phyloP scores from a whole-genome alignment of 2,329 filamentous ascomycete species.

The Phaeosphaeriaceae sp. region DNA sequence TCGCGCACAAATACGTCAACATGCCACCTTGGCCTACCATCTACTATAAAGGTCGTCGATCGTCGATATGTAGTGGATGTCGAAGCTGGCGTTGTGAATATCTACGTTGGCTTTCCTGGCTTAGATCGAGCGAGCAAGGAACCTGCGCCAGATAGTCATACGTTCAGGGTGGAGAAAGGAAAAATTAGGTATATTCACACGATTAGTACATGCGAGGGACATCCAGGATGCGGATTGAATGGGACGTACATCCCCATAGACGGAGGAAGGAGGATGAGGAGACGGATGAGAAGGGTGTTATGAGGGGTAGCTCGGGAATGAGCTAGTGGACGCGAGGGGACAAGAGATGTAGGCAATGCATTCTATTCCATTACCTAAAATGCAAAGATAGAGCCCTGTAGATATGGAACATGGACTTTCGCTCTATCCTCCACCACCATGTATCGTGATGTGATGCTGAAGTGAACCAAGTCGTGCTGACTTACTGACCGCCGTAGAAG shows the following conservation, averaged over 20 bases:
- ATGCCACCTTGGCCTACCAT: slow-evolving; percentile 30
- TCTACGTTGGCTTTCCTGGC: slow-evolving; percentile 30
- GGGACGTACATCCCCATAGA: slow-evolving; percentile 16
- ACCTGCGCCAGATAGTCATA: slow-evolving; percentile 31
- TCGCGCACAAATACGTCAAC: slow-evolving; percentile 18
- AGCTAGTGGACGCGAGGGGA: background rate
- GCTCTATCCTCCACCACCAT: background rate
- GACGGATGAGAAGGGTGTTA: background rate
- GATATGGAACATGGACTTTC: background rate
- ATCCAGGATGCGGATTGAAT: slow-evolving; percentile 25
- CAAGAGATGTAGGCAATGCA: background rate
- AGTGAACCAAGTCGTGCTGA: background rate
- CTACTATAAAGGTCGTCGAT: slow-evolving; percentile 25
- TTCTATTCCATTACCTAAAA: background rate
- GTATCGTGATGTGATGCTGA: background rate
- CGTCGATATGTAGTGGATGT: slow-evolving; percentile 36
- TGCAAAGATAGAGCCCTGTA: background rate
- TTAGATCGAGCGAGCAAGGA: slow-evolving; percentile 20
- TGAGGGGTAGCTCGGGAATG: background rate
- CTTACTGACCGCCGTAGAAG: background rate
- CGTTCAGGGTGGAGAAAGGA: slow-evolving; percentile 32
- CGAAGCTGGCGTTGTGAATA: slow-evolving; percentile 31
- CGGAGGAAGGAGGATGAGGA: background rate
- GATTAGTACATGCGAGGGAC: slow-evolving; percentile 27
- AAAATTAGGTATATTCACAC: slow-evolving; percentile 33